Conservation (phyloP, 345 rosid genomes). For the Eucalyptus pumila region DNA sequence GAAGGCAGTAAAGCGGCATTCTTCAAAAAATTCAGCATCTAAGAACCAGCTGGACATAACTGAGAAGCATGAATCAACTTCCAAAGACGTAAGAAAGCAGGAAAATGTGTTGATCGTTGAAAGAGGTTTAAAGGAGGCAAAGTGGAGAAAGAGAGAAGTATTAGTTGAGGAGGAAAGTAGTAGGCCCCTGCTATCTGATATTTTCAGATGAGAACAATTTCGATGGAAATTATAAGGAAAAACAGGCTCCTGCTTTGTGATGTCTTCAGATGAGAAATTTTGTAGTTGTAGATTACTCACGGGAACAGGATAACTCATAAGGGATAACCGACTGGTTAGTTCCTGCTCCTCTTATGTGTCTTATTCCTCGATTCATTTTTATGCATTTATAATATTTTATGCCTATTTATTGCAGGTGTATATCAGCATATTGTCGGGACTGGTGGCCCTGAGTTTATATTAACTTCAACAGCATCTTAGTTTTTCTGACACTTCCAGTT, state of each 20-base stretch:
- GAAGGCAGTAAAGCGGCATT: neutral
- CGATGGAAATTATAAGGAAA: neutral
- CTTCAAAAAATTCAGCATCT: neutral
- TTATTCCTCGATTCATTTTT: neutral
- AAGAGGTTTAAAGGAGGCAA: neutral
- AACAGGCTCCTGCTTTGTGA: neutral
- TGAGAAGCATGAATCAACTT: neutral
- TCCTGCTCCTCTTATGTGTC: neutral
- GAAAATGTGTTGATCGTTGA: neutral
- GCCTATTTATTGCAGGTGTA: neutral
- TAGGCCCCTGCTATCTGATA: constrained; percentile 2
- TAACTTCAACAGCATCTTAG: neutral
- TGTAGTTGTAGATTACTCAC: neutral
- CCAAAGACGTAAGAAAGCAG: neutral
- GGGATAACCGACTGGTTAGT: neutral
- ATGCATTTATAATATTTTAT: neutral
- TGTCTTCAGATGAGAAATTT: neutral
- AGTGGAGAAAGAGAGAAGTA: neutral
- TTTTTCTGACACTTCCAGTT: neutral
- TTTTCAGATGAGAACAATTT: neutral
- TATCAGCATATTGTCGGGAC: neutral
- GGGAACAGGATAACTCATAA: neutral
- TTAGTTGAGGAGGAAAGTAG: neutral
- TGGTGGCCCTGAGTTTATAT: neutral
- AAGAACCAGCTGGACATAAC: neutral